phyloP scores from a whole-genome alignment of 495 filamentous ascomycete species.

The Penicillium bialowiezense region DNA sequence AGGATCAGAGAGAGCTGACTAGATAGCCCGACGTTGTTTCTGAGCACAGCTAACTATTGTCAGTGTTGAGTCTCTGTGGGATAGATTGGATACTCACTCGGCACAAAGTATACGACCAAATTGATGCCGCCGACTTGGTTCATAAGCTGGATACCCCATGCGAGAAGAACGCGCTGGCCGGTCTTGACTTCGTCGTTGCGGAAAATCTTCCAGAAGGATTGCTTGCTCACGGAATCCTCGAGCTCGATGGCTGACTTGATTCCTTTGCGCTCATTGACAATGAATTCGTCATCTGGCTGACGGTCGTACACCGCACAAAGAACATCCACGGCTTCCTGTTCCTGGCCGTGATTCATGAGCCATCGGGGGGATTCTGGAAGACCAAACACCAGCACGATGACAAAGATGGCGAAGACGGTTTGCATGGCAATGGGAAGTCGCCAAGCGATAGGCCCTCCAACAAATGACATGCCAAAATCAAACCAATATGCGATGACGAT shows the following conservation, averaged over 20 bases:
- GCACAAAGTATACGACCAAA: slow-evolving; percentile 43
- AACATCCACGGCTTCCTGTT: slow-evolving; percentile 49
- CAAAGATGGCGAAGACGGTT: slow-evolving; percentile 39
- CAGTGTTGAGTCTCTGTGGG: slow-evolving; percentile 1
- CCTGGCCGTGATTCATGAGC: slow-evolving; percentile 42
- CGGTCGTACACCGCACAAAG: slow-evolving; percentile 49
- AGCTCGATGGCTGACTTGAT: slow-evolving; percentile 49
- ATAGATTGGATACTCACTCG: slow-evolving; percentile 5
- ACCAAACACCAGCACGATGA: slow-evolving; percentile 37
- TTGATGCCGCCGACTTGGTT: slow-evolving; percentile 52
- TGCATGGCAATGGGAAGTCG: slow-evolving; percentile 48
- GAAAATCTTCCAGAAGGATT: slow-evolving; percentile 44
- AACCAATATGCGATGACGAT: slow-evolving; percentile 49
- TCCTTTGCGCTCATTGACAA: slow-evolving; percentile 41
- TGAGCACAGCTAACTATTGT: slow-evolving; percentile 6
- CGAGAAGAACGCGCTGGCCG: slow-evolving; percentile 51
- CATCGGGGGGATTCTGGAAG: slow-evolving; percentile 46
- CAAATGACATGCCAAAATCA: slow-evolving; percentile 49
- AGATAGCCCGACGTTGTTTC: slow-evolving; percentile 46
- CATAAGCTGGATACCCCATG: slow-evolving; percentile 50
- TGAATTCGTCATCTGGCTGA: slow-evolving; percentile 39
- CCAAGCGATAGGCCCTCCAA: slow-evolving; percentile 41
- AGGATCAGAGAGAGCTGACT: slow-evolving; percentile 46
- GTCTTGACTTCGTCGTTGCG: slow-evolving; percentile 51
- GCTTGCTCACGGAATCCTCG: slow-evolving; percentile 38